phyloP scores from a whole-genome alignment of 2,329 filamentous ascomycete genomes.

The Aspergillus pseudoglaucus region DNA sequence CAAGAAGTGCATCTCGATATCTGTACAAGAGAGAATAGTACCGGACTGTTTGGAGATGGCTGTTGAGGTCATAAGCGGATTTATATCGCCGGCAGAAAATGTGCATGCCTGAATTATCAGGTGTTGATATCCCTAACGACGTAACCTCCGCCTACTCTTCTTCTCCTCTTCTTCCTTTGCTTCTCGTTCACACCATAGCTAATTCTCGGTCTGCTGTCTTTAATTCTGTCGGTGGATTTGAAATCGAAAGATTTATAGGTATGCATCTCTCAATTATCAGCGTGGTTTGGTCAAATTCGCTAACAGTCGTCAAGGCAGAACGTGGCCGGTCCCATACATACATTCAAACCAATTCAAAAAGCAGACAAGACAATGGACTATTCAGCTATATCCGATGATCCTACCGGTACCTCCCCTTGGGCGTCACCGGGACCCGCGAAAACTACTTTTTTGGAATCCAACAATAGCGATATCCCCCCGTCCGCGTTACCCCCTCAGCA shows the following conservation, averaged over 20 bases:
- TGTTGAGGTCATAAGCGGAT: neutral
- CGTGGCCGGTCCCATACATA: slow-evolving; percentile 11
- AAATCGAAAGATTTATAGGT: slow-evolving; percentile 11
- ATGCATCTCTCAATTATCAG: neutral
- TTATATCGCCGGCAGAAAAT: neutral
- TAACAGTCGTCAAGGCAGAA: slow-evolving; percentile 10
- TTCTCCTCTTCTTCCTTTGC: neutral
- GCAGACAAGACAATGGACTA: slow-evolving; percentile 56
- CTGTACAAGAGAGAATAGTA: neutral
- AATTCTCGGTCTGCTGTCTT: no score
- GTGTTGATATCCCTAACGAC: slow-evolving; percentile 10
- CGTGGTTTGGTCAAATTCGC: neutral
- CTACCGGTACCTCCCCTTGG: slow-evolving; percentile 58
- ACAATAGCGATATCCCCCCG: slow-evolving; percentile 33
- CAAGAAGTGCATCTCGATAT: neutral
- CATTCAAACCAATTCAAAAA: slow-evolving; percentile 10
- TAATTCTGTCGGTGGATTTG: neutral
- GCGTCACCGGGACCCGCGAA: slow-evolving; percentile 50
- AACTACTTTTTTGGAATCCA: slow-evolving; percentile 29
- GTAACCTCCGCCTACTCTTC: slow-evolving; percentile 9
- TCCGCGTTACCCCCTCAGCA: slow-evolving; percentile 35
- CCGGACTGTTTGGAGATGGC: no score
- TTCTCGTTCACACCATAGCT: neutral
- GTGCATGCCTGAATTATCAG: slow-evolving; percentile 15
- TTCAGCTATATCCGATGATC: slow-evolving; percentile 52